phyloP scores from a whole-genome alignment of 2,329 filamentous ascomycete species.

The Verticillium klebahnii region DNA sequence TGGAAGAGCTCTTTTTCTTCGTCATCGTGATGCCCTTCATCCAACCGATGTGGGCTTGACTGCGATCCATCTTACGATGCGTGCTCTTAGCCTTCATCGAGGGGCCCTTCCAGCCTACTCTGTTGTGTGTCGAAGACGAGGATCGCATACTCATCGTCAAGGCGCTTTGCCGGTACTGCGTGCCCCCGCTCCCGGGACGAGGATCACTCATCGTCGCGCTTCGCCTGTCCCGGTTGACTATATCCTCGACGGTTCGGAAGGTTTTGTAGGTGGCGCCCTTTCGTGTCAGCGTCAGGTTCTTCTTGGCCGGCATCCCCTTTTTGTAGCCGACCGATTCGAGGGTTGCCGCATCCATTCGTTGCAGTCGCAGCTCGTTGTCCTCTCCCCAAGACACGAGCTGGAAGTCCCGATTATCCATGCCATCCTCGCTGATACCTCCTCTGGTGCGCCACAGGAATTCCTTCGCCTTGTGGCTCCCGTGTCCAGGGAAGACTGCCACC shows the following conservation, averaged over 20 bases:
- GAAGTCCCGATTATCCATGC: conserved; percentile 81
- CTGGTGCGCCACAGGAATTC: conserved; percentile 88
- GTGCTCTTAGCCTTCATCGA: conserved; percentile 54
- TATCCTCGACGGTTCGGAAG: conserved; percentile 68
- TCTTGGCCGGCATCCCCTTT: conserved; percentile 61
- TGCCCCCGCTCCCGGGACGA: conserved; percentile 39
- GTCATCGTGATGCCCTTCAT: conserved; percentile 66
- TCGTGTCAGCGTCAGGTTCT: conserved; percentile 69
- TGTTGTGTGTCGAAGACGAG: conserved; percentile 30
- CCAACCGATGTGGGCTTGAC: conserved; percentile 59
- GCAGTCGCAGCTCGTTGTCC: conserved; percentile 76
- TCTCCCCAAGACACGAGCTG: conserved; percentile 91
- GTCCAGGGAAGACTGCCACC: conserved; percentile 55
- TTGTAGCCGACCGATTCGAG: conserved; percentile 67
- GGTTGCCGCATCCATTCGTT: conserved; percentile 62
- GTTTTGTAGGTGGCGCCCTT: conserved; percentile 81
- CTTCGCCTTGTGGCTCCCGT: conserved; percentile 68
- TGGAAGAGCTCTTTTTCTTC: conserved; percentile 43
- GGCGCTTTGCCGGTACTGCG: conserved; percentile 37
- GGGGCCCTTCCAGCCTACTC: conserved; percentile 45
- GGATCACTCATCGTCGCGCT: conserved; percentile 58
- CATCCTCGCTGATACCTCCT: conserved; percentile 60
- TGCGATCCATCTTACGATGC: conserved; percentile 38
- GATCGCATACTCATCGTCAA: conserved; percentile 40
- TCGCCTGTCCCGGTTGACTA: conserved; percentile 51